phyloP scores from a whole-genome alignment of 257 asterid genomes.

The Solanum corneliomulleri region DNA sequence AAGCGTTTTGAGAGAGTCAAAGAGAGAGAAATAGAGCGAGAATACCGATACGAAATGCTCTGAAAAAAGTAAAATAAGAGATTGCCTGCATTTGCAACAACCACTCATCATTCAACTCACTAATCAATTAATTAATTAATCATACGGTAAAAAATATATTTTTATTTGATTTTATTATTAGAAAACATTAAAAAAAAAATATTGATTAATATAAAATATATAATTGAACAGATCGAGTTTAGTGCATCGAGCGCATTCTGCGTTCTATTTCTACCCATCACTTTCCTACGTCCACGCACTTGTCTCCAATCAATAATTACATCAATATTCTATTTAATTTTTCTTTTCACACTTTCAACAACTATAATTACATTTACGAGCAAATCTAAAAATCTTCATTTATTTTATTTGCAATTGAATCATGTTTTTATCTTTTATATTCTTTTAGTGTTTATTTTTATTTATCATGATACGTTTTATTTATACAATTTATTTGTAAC shows the following conservation, averaged over 20 bases:
- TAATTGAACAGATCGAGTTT: background rate
- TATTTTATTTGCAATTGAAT: too few species aligned
- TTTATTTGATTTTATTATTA: too few species aligned
- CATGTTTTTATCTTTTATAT: too few species aligned
- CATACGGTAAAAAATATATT: too few species aligned
- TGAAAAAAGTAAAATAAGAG: background rate
- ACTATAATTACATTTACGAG: background rate
- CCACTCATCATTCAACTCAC: background rate
- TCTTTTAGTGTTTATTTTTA: too few species aligned
- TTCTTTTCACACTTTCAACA: background rate
- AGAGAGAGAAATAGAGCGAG: slow-evolving; percentile 1
- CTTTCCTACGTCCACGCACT: background rate
- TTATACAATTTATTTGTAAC: too few species aligned
- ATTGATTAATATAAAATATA: background rate
- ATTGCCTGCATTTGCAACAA: background rate
- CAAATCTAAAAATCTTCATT: background rate
- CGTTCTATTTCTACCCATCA: background rate
- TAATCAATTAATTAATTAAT: background rate
- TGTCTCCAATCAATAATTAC: background rate
- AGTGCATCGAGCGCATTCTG: background rate
- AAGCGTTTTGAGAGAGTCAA: slow-evolving; percentile 18
- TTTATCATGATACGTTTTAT: too few species aligned
- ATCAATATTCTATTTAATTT: background rate
- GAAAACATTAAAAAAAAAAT: too few species aligned
- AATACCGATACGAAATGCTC: background rate